Evolutionary conservation across 352 stramenopile genomes (phyloP).

Genomic region (Thraustochytrium sp.): DNA sequence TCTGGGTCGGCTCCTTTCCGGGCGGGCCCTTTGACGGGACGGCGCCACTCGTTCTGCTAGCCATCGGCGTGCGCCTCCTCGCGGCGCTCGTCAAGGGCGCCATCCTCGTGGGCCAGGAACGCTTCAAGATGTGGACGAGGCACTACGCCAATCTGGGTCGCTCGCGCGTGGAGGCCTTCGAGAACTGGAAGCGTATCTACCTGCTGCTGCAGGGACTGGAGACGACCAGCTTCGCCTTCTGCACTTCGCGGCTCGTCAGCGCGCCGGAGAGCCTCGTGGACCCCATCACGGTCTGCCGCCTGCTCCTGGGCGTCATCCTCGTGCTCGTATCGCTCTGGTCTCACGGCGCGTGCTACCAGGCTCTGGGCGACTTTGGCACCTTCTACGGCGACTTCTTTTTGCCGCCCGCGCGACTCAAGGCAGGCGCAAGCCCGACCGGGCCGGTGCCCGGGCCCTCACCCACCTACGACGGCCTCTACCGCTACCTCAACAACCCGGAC

Average conservation of each 20-base stretch:
- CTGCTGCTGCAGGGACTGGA: not conserved
- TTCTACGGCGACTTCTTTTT: constrained; percentile 42
- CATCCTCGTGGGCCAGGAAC: constrained; percentile 28
- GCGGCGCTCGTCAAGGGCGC: not conserved
- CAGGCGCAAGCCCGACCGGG: not conserved
- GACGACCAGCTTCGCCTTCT: not conserved
- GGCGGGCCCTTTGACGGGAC: constrained; percentile 14
- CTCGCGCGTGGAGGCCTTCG: not conserved
- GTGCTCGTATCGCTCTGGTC: constrained; percentile 17
- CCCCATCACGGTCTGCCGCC: not conserved
- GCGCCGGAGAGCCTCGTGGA: not conserved
- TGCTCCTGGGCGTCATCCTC: not conserved
- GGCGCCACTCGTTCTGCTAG: not conserved
- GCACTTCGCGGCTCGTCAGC: not conserved
- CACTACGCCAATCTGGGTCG: not conserved
- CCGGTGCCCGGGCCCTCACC: not conserved
- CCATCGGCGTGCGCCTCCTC: not conserved
- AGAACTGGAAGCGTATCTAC: constrained; percentile 27
- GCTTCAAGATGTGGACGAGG: not conserved
- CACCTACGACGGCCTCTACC: constrained; percentile 29
- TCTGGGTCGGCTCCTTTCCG: constrained; percentile 21
- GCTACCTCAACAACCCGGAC: constrained; percentile 40
- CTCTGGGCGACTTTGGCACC: constrained; percentile 17
- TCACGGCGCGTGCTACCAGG: constrained; percentile 11
- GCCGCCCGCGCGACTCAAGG: not conserved